Conservation (phyloP, 345 rosid species). For the Excoecaria cochinchinensis region DNA sequence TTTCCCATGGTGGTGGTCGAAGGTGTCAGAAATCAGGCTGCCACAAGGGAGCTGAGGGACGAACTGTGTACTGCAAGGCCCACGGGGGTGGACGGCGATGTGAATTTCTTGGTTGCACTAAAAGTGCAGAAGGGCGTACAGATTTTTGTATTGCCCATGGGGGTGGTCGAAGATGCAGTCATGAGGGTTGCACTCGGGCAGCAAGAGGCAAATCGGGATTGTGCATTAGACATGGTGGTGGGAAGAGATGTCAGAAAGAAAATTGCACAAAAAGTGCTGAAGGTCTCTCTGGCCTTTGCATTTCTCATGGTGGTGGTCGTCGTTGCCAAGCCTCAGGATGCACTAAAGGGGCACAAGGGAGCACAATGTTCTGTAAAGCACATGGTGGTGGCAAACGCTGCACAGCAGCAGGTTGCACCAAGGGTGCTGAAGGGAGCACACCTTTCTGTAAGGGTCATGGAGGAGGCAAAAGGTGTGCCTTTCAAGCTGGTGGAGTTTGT, state of each 20-base stretch:
- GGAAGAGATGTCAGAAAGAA: slow-evolving; percentile 88
- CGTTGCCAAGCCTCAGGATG: slow-evolving; percentile 81
- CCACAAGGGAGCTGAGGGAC: slow-evolving; percentile 96
- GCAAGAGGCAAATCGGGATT: slow-evolving; percentile 96
- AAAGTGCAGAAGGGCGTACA: slow-evolving; percentile 97
- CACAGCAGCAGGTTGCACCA: slow-evolving; percentile 66
- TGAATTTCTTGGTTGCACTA: slow-evolving; percentile 93
- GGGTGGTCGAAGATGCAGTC: slow-evolving; percentile 91
- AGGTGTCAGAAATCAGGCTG: slow-evolving; percentile 91
- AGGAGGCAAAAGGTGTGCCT: slow-evolving; percentile 93
- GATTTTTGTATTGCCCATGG: slow-evolving; percentile 97
- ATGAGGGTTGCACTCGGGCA: slow-evolving; percentile 79
- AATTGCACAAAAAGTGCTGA: slow-evolving; percentile 93
- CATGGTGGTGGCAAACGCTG: slow-evolving; percentile 99
- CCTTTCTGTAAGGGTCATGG: slow-evolving; percentile 98
- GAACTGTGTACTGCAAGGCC: slow-evolving; percentile 95
- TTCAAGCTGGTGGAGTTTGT: slow-evolving; percentile 73
- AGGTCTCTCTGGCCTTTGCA: slow-evolving; percentile 95
- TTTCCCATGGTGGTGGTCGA: slow-evolving; percentile 97
- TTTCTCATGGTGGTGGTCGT: slow-evolving; percentile 96
- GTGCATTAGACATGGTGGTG: slow-evolving; percentile 97
- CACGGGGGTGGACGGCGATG: slow-evolving; percentile 99
- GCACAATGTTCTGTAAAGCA: slow-evolving; percentile 97
- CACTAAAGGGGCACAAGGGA: slow-evolving; percentile 96
- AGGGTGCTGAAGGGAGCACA: slow-evolving; percentile 99